Evolutionary conservation across 2,329 filamentous ascomycete genomes (phyloP).

Genomic region (Arachnopeziza araneosa): DNA sequence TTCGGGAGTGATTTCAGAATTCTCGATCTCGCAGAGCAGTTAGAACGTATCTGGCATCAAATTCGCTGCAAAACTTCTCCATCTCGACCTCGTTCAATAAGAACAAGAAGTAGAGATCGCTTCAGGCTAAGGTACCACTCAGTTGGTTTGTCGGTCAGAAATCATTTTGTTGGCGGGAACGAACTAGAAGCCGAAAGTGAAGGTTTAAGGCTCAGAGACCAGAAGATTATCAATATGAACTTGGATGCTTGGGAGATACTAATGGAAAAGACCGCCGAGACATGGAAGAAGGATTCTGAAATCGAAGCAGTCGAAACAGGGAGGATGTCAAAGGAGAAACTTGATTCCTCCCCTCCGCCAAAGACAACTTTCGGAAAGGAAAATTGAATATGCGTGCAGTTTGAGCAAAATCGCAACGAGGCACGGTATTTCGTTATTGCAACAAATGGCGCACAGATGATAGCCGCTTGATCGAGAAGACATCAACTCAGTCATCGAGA

Average conservation of each 20-base stretch:
- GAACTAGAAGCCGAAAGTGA: not conserved
- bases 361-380: too few species aligned
- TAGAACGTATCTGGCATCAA: not conserved
- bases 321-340: too few species aligned
- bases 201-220: not conserved
- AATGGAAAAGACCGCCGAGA: not conserved
- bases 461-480: too few species aligned
- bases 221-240: not conserved
- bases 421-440: too few species aligned
- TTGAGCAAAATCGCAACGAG: too few species aligned
- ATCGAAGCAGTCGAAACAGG: too few species aligned
- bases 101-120: not conserved
- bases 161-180: not conserved
- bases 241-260: not conserved
- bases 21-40: not conserved
- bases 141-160: not conserved
- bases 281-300: too few species aligned
- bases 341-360: too few species aligned
- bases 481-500: too few species aligned
- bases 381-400: too few species aligned
- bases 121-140: not conserved
- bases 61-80: not conserved
- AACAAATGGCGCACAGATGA: too few species aligned
- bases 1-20: not conserved
- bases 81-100: not conserved